Base-by-base conservation (phyloP, 2,329 filamentous ascomycete genomes). In the Pseudogymnoascus sp. region DNA sequence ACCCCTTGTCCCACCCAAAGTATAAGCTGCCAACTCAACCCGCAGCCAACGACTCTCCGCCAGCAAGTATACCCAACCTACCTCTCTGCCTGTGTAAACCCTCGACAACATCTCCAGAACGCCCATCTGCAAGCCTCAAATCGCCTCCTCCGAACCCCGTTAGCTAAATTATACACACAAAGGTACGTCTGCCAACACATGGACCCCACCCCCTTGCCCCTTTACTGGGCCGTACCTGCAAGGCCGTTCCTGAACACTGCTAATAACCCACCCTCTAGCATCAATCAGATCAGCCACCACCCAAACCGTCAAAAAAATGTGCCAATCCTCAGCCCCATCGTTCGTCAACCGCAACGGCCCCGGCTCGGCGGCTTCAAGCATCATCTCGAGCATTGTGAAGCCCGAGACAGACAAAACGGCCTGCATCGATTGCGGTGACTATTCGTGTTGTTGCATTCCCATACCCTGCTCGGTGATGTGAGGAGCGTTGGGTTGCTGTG, bases 401-500 rank as follows among this genome's bases (percentile, higher is more conserved):
- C 75, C 77, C 6, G 74, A 74, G 38, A 74, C 72, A 30, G 72
- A 71, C 39, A 74, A 76, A 68, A 77, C 76, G 1, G 75, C 74
- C 61, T 81, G 78, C 66, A 72, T 80, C 62, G 74, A 79, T 65
- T 80, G 78, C 64, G 78, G 75, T 63, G 77, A 75, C 35, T 76
- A 73, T 64, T 73, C 79, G 57, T 82, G 79, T 68, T 82, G 79
- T 69, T 82, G 79, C 67, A 79, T 82, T 61, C 75, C 76, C 0
- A 75, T 75, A 59, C 78, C 77, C 19, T 82, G 79, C 63, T 74
- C 72, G 7, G 74, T 82, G 35, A 76, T 82, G 74, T 81, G 68
- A 73, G 34, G 38, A 9, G 21, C n/a, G 33, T n/a, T 18, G 19
- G 5, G 6, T 37, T 37, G n/a, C n/a, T 48, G 4, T 26, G 3